Evolutionary conservation across 1,139 yeast genomes (phyloP), one percentile per base, ranked within the genome.

Genomic region (Yamadazyma conglobata): DNA sequence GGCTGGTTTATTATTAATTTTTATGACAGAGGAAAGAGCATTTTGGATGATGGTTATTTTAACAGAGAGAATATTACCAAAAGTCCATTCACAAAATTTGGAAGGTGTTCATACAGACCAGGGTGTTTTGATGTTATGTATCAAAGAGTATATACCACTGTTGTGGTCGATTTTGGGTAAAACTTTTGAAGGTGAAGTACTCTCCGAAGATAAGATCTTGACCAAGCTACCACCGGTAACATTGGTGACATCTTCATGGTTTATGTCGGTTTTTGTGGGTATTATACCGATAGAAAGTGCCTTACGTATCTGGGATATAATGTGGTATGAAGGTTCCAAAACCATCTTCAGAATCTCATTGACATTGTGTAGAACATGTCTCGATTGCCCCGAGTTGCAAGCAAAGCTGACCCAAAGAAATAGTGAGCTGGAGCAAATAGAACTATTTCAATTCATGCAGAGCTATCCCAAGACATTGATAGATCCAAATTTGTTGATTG

Each of bases 61-160:
- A 27, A 87, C 96, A 0, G 91, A 88, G 35, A 61, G 80, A 33
- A 85, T 84, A 40, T 69, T 93, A 17, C 96, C 97, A 0, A 94
- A 95, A 7, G 89, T 89, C 10, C 98, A 91, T 56, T 91, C 89
- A 38, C 75, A 86, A 15, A 81, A 82, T 46, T 62, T 91, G 12
- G 97, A 91, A 60, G 98, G 97, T 23, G 96, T 91, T 13, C 91
- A 87, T 50, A 75, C 93, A 13, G 95, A 91, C 51, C 98, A 91
- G 54, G 98, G 97, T 6, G 95, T 91, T 2, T 60, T 91, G 32
- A 82, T 91, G 86, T 65, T 89, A 21, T 84, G 95, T 46, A 68
- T 89, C 16, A 77, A 80, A 43, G 95, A 91, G 49, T 80, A 85
- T 38, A 63, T 89, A 25, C 97, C 97, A 0, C 76, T 73, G 29